These are phyloP conservation scores for Closterium sp. DNA, from an alignment of 139 green algal genomes.

Conservation along the genomic window DNA sequence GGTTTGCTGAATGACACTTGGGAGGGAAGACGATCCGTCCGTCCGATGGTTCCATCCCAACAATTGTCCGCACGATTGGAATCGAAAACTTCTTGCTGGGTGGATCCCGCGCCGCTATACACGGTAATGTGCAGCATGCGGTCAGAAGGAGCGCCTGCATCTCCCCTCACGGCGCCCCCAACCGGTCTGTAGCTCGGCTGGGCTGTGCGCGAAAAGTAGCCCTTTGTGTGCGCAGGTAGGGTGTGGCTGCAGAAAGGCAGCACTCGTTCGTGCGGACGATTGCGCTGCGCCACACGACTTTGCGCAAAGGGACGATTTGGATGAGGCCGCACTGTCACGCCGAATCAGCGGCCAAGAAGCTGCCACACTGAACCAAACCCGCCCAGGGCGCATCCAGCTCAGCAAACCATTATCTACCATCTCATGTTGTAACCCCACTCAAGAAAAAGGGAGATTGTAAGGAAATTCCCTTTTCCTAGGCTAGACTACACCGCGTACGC, in stretches of 20 bases:
- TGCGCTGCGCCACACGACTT: background rate
- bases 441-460: no score
- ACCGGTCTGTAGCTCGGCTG: background rate
- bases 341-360: background rate
- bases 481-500: no score
- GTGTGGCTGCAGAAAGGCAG: background rate
- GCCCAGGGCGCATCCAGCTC: background rate
- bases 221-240: no score
- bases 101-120: background rate
- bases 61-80: background rate
- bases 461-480: no score
- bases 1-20: background rate
- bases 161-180: no score
- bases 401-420: no score
- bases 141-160: background rate
- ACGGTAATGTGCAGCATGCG: background rate
- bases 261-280: background rate
- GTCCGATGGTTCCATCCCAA: background rate
- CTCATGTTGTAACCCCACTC: no score
- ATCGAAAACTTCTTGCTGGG: background rate
- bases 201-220: background rate
- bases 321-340: background rate
- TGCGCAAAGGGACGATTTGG: background rate
- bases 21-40: background rate
- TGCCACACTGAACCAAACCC: no score